These are phyloP conservation scores for Lyophyllum atratum DNA, from an alignment of 768 basidiomycete species.

Conservation along the genomic window DNA sequence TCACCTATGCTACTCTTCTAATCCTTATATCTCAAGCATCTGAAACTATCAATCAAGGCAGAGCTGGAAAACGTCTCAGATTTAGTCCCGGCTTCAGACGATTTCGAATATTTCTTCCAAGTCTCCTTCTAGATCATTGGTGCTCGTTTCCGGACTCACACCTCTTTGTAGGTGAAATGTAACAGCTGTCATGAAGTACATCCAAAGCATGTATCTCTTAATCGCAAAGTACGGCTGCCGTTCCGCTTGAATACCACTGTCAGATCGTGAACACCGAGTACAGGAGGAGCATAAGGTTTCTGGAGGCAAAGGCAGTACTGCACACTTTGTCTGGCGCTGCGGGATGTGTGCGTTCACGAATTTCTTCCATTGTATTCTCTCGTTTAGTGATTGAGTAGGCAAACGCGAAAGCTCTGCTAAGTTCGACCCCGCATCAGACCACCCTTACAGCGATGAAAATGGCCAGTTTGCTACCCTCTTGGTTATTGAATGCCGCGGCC, in stretches of 20 bases:
- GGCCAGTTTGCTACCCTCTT: slow-evolving; percentile 66
- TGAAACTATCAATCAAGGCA: slow-evolving; percentile 73
- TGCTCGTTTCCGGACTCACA: background rate
- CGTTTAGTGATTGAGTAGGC: slow-evolving; percentile 32
- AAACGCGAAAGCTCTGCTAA: slow-evolving; percentile 83
- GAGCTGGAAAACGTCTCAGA: slow-evolving; percentile 80
- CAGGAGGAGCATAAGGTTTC: slow-evolving; percentile 72
- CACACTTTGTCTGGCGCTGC: slow-evolving; percentile 84
- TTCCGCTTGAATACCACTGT: slow-evolving; percentile 6
- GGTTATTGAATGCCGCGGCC: slow-evolving; percentile 80
- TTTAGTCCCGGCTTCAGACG: slow-evolving; percentile 61
- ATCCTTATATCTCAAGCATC: slow-evolving; percentile 37
- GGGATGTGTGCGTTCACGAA: slow-evolving; percentile 48
- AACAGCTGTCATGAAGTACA: slow-evolving; percentile 79
- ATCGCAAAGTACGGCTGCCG: slow-evolving; percentile 54
- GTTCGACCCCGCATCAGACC: slow-evolving; percentile 56
- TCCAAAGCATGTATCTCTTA: slow-evolving; percentile 70
- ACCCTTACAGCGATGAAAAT: slow-evolving; percentile 62
- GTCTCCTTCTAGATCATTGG: slow-evolving; percentile 34
- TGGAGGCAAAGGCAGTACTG: slow-evolving; percentile 65
- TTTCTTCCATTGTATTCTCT: slow-evolving; percentile 1
- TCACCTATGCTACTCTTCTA: background rate
- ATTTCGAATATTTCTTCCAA: slow-evolving; percentile 83
- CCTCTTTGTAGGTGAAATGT: slow-evolving; percentile 61
- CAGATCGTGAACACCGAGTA: background rate